Base-by-base conservation (phyloP, 306 rosid genomes). In the Cicer chorassanicum region DNA sequence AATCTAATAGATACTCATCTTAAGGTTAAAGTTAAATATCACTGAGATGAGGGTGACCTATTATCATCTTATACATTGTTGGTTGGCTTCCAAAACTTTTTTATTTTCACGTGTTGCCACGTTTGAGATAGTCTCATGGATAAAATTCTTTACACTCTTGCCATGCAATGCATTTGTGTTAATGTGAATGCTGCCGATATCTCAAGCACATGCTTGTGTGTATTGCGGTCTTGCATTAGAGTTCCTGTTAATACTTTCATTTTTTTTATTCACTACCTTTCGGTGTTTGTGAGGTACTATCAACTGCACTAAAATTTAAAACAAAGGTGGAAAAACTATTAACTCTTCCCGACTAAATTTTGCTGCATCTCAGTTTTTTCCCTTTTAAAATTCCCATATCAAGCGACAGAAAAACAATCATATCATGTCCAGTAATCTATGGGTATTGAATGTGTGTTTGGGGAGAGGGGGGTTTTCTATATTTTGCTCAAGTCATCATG, bases 91-190 rank as follows among this genome's bases (percentile, higher is more conserved):
- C 38, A 5, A 64, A 70, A 42, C 50, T 39, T 41, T n/a, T 1
- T 67, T 73, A 19, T 80, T 39, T 13, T 38, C 45, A 54, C 39
- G 70, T 45, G 45, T 62, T 84, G 40, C 54, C 73, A 29, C 36
- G 36, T 29, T 29, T 0, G 36, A 49, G 41, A 46, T 77, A 71
- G 69, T 40, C 24, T 68, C 43, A 13, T 15, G 11, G 72, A 50
- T 53, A 51, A 53, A 74, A 49, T 68, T 16, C 64, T 77, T 14
- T 53, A 19, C 65, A 48, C 56, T 39, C 71, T 51, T 66, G 45
- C 56, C 67, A 15, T 71, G 73, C 73, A 24, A 56, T 75, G 68
- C 70, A 38, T 41, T 53, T 15, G 18, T 49, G 14, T 70, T 65
- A 18, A 61, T 61, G 21, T 61, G 41, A 36, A 61, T 60, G 42